These are phyloP conservation scores for Lecanosticta acicola DNA, from an alignment of 2,329 filamentous ascomycete genomes.

Conservation along the genomic window DNA sequence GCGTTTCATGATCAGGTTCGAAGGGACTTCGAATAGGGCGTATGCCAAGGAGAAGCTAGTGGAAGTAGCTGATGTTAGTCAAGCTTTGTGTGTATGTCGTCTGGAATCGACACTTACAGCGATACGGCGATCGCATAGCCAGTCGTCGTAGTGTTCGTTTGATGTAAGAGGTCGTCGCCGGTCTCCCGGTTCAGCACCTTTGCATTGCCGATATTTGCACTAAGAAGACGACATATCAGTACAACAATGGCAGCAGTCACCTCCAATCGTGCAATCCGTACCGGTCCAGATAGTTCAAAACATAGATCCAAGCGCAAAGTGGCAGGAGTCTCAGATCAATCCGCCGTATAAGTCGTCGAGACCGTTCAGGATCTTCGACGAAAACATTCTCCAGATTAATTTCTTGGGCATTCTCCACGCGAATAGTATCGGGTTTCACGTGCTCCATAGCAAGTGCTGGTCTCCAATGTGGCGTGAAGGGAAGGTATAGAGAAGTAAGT, in stretches of 20 bases:
- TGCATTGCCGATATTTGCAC: constrained; percentile 42
- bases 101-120: no score
- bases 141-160: constrained; percentile 56
- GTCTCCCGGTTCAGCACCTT: constrained; percentile 59
- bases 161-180: constrained; percentile 55
- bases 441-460: neutral
- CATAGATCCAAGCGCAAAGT: constrained; percentile 22
- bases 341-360: constrained; percentile 18
- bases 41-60: constrained; percentile 24
- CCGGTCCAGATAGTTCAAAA: constrained; percentile 19
- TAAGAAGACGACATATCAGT: no score
- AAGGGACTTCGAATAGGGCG: constrained; percentile 33
- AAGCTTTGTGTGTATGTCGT: no score
- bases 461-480: neutral
- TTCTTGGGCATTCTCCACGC: constrained; percentile 13
- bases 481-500: neutral
- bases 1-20: constrained; percentile 38
- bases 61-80: no score
- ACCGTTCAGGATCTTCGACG: constrained; percentile 21
- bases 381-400: constrained; percentile 7
- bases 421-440: constrained; percentile 10
- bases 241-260: no score
- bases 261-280: no score
- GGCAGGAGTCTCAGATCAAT: constrained; percentile 24
- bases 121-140: constrained; percentile 48